Percentiles rank a stretch among this genome's conserved stretches.
These are phyloP conservation scores for Daldinia caldariorum DNA, from an alignment of 495 filamentous ascomycete species.

Conservation along the genomic window DNA sequence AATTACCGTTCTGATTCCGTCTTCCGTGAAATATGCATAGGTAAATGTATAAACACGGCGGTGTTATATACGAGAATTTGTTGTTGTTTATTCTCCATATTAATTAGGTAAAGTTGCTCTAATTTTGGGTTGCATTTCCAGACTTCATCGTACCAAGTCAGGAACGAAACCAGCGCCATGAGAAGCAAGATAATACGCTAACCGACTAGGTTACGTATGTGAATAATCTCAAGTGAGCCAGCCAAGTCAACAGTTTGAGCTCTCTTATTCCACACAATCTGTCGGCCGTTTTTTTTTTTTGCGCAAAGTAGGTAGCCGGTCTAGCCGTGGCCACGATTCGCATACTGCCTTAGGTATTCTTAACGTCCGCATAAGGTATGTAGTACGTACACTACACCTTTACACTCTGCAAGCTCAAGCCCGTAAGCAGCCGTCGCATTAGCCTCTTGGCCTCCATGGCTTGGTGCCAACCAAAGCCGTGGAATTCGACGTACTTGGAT, in stretches of 20 bases:
- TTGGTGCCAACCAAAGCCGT: slow-evolving; percentile 27
- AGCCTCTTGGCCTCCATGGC: slow-evolving; percentile 31
- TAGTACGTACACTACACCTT: neutral
- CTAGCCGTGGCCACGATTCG: slow-evolving; percentile 37
- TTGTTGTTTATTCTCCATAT: slow-evolving; percentile 3
- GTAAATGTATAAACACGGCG: neutral
- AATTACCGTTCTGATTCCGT: neutral
- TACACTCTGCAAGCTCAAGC: slow-evolving; percentile 36
- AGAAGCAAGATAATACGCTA: neutral
- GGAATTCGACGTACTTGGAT: slow-evolving; percentile 38
- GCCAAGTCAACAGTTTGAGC: slow-evolving; percentile 11
- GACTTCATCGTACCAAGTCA: slow-evolving; percentile 4
- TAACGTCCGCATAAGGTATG: too few species aligned
- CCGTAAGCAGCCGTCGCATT: slow-evolving; percentile 41
- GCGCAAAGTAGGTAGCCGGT: slow-evolving; percentile 33
- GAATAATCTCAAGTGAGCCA: slow-evolving; percentile 5
- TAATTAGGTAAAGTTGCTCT: neutral
- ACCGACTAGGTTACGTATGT: neutral
- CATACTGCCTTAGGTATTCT: slow-evolving; percentile 18
- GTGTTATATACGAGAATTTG: neutral
- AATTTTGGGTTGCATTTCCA: neutral
- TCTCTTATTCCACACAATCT: slow-evolving; percentile 22
- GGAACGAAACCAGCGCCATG: neutral
- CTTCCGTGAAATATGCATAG: neutral
- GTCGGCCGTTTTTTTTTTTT: slow-evolving; percentile 18